Evolutionary conservation across 1,284 basidiomycete genomes (phyloP), one percentile per base, ranked within the genome.

Genomic region (Sanghuangporus sanghuang): DNA sequence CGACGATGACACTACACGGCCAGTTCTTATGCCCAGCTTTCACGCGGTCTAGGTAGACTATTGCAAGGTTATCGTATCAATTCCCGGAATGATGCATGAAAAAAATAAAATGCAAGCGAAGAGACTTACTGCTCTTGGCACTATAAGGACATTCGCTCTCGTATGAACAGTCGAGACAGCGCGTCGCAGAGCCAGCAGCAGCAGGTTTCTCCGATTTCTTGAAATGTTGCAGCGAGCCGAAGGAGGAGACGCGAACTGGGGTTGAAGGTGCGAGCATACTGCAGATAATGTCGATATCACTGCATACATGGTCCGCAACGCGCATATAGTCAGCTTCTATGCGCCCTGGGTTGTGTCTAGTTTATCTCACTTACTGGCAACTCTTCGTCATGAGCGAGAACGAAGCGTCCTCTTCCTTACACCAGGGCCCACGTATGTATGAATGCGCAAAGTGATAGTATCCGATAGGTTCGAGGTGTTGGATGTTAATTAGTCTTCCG

Each of bases 311-410:
- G 36, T 32, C 16, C n/a, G 8, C 12, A 38, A 59, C 14, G 8
- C 48, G 60, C 36, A 42, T 27, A 57, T 53, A 62, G 49, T 56
- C 32, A 59, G 44, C 1, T 9, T 48, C 18, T 3, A 48, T 50
- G 23, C 4, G 14, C 12, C 49, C 4, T 53, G 18, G 35, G 8
- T 9, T 16, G 14, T 35, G n/a, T n/a, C 6, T 53, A 57, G 38
- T 44, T 59, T 27, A 57, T 9, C 44, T 55, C 50, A 59, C 78
- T 50, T 69, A 92, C 91, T 95, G 92, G 82, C 89, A 95, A 68
- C 86, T 87, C 78, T 95, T 95, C 11, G 92, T 88, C 87, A 95
- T 87, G 55, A 95, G 81, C 9, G 89, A 85, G 72, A 95, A 95
- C 21, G 85, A 87, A 67, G 89, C 88, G 8, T 81, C 77, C 1